phyloP scores from a whole-genome alignment of 768 basidiomycete genomes.

The Nidularia pulvinata region DNA sequence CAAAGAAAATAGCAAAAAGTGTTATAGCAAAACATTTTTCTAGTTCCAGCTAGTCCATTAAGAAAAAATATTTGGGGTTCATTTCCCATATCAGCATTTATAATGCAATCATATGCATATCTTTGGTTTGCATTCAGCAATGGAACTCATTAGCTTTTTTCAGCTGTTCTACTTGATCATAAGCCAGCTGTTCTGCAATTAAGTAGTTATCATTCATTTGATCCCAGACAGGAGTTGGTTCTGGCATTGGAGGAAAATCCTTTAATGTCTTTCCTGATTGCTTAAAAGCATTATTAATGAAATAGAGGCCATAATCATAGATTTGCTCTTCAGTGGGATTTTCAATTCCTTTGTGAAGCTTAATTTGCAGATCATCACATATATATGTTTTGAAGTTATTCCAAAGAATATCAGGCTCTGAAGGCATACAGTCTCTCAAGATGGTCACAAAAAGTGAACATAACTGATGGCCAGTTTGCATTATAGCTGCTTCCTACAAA shows the following conservation, averaged over 20 bases:
- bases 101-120: slow-evolving; percentile 19
- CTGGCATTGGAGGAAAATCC: slow-evolving; percentile 29
- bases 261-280: slow-evolving; percentile 14
- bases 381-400: too few species aligned
- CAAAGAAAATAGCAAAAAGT: slow-evolving; percentile 24
- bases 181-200: slow-evolving; percentile 28
- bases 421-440: slow-evolving; percentile 21
- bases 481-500: slow-evolving; percentile 32
- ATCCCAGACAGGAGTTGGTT: too few species aligned
- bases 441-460: slow-evolving; percentile 30
- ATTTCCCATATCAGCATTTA: slow-evolving; percentile 15
- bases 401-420: slow-evolving; percentile 14
- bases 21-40: slow-evolving; percentile 44
- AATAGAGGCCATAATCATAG: neutral
- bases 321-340: slow-evolving; percentile 26
- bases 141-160: neutral
- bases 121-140: slow-evolving; percentile 23
- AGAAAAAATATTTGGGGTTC: slow-evolving; percentile 30
- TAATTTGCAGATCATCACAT: neutral
- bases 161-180: slow-evolving; percentile 9
- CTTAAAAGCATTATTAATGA: slow-evolving; percentile 20
- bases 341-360: slow-evolving; percentile 8
- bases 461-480: slow-evolving; percentile 32
- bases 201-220: slow-evolving; percentile 14
- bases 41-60: slow-evolving; percentile 37